Percentiles rank a stretch among this genome's conserved stretches.
These are phyloP conservation scores for Gonium pectorale DNA, from an alignment of 139 green algal species.

Conservation along the genomic window DNA sequence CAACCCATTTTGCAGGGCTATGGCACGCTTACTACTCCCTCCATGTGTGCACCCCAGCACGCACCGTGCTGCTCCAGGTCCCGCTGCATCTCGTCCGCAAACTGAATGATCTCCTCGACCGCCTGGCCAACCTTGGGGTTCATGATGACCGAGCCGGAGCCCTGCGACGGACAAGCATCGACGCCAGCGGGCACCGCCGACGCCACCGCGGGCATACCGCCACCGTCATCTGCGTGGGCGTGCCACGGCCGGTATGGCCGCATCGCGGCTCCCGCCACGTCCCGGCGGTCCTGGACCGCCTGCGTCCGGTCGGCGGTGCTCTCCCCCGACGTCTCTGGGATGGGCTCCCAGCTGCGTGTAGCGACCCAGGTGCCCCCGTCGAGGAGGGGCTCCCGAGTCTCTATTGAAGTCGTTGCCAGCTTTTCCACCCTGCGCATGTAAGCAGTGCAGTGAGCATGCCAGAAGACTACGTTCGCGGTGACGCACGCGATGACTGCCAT, in stretches of 20 bases:
- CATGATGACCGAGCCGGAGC: neutral
- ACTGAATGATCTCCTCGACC: slow-evolving; percentile 20
- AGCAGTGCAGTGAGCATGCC: neutral
- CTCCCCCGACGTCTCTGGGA: neutral
- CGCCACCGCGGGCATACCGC: neutral
- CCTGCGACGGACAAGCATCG: neutral
- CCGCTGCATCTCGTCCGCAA: slow-evolving; percentile 39
- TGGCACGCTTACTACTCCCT: too few relatives aligned
- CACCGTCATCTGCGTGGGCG: slow-evolving; percentile 22
- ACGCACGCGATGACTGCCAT: neutral
- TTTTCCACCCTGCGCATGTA: neutral
- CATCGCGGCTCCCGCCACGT: neutral
- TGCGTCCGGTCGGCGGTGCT: neutral
- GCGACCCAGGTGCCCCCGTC: neutral
- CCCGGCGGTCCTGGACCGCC: neutral
- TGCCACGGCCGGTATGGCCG: neutral
- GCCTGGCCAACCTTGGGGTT: slow-evolving; percentile 27
- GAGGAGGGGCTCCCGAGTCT: slow-evolving; percentile 12
- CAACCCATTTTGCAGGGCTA: too few relatives aligned
- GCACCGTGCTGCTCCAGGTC: slow-evolving; percentile 23
- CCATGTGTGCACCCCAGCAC: too few relatives aligned
- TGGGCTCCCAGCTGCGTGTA: neutral
- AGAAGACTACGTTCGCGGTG: neutral
- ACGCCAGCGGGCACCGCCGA: neutral
- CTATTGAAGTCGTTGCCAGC: slow-evolving; percentile 22